Base-by-base conservation (phyloP, 1,284 basidiomycete species). In the Coniophora puteana region DNA sequence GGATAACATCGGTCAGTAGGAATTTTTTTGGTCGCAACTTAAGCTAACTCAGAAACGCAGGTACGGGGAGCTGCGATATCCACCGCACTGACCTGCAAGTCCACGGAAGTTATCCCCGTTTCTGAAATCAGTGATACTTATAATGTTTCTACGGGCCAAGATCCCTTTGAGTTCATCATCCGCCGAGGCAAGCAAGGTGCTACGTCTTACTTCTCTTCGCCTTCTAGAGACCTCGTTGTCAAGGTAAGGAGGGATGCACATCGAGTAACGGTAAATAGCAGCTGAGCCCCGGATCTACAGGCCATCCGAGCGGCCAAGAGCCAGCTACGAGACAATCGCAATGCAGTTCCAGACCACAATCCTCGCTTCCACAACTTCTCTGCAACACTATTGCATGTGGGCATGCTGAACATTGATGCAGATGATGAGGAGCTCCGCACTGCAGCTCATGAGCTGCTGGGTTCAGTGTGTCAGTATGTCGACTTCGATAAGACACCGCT, bases 121-220 rank as follows among this genome's bases (percentile, higher is more conserved):
- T 66, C 74, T 4, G 90, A 93, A 45, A 76, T 94, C 49, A 89
- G 87, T 62, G 91, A 94, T 54, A 78, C 90, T 2, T 88, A 90
- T 57, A 86, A 85, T 40, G 80, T 89, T 13, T 78, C 81, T 3
- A 84, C 80, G 4, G 82, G 83, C 6, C 72, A 80, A 12, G 84
- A 91, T 41, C 67, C 74, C n/a, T 71, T 86, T 44, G 88, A 92
- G 55, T 88, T 93, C 52, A 83, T 90, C 45, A 81, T 93, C 52
- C 74, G 87, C 30, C 72, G 82, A 51, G 81, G 76, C 51, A 78
- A 76, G 45, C 80, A 87, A 49, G 78, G 79, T 4, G 70, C 74
- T 11, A 88, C 80, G 0, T 63, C 84, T 29, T 85, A 84, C 51
- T 85, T 87, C 58, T 79, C 78, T 8, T 85, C 84, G 0, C 66